A percentile compares a stretch with the other conserved stretches of the same genome.
Evolutionary conservation across 1,284 basidiomycete species (phyloP).

Genomic region (Tilletia walkeri): DNA sequence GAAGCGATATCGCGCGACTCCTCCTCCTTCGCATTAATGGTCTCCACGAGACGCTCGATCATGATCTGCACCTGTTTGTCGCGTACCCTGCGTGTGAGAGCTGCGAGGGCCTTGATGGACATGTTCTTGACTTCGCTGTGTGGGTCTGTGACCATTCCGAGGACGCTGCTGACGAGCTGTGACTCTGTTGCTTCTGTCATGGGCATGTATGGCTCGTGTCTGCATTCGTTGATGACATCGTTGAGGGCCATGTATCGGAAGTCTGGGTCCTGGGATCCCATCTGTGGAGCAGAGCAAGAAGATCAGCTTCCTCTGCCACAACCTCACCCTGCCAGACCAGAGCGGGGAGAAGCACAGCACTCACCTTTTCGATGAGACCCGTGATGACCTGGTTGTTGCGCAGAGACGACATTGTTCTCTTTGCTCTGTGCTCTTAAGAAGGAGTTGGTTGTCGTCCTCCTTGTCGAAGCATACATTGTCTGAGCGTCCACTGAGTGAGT

Average conservation of each 20-base stretch:
- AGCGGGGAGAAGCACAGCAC: slow-evolving; percentile 7
- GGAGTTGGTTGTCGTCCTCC: too few relatives aligned
- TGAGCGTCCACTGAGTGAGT: too few relatives aligned
- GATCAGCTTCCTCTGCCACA: too few relatives aligned
- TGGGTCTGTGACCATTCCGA: slow-evolving; percentile 81
- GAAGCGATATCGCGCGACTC: slow-evolving; percentile 89
- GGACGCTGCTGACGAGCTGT: slow-evolving; percentile 74
- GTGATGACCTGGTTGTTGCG: slow-evolving; percentile 35
- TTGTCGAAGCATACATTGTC: too few relatives aligned
- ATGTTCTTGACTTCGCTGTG: slow-evolving; percentile 98
- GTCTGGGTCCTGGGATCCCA: slow-evolving; percentile 52
- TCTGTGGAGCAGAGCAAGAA: slow-evolving; percentile 22
- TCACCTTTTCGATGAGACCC: slow-evolving; percentile 45
- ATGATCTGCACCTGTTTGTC: slow-evolving; percentile 78
- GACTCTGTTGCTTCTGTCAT: slow-evolving; percentile 62
- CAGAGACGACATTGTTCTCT: slow-evolving; percentile 28
- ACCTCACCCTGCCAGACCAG: background rate
- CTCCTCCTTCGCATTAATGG: slow-evolving; percentile 78
- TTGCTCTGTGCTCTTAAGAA: too few relatives aligned
- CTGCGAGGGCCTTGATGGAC: slow-evolving; percentile 85
- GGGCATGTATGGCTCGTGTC: slow-evolving; percentile 34
- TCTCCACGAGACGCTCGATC: slow-evolving; percentile 80
- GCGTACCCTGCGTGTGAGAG: slow-evolving; percentile 79
- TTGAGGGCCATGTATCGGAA: slow-evolving; percentile 53
- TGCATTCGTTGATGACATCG: slow-evolving; percentile 42